Conservation (phyloP, 257 asterid species). For the Prunella vulgaris region DNA sequence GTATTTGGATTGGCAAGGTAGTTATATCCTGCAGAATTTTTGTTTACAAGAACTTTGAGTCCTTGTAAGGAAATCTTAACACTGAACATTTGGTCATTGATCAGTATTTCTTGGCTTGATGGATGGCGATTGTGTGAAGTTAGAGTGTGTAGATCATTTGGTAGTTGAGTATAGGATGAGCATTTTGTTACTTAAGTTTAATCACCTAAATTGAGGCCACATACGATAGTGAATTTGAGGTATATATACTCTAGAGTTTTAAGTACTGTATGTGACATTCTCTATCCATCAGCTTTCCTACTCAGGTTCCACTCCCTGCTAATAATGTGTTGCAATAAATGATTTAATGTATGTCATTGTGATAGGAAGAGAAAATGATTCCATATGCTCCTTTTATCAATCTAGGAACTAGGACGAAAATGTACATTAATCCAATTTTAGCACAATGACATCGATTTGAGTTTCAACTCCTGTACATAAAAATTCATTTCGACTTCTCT, state of each 20-base stretch:
- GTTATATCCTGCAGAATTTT: not conserved
- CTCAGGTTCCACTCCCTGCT: conserved; percentile 74
- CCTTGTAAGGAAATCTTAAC: not conserved
- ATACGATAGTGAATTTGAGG: not conserved
- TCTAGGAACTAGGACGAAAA: not conserved
- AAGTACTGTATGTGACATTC: not conserved
- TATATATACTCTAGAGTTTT: not conserved
- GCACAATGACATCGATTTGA: not conserved
- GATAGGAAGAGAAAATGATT: not conserved
- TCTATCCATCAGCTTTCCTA: not conserved
- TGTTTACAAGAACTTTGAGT: not conserved
- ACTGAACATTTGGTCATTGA: not conserved
- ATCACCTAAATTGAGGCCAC: not conserved
- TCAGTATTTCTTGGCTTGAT: not conserved
- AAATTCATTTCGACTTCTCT: not conserved
- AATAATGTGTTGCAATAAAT: conserved; percentile 45
- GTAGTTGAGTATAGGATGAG: conserved; percentile 1
- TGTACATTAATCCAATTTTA: not conserved
- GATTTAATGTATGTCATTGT: not conserved
- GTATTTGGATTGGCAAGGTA: not conserved
- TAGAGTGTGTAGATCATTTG: not conserved
- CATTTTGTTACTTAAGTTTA: not conserved
- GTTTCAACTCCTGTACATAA: not conserved
- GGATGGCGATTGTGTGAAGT: not conserved
- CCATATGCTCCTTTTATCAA: not conserved